Base-by-base conservation (phyloP, 306 rosid genomes). In the Fagus sylvatica region DNA sequence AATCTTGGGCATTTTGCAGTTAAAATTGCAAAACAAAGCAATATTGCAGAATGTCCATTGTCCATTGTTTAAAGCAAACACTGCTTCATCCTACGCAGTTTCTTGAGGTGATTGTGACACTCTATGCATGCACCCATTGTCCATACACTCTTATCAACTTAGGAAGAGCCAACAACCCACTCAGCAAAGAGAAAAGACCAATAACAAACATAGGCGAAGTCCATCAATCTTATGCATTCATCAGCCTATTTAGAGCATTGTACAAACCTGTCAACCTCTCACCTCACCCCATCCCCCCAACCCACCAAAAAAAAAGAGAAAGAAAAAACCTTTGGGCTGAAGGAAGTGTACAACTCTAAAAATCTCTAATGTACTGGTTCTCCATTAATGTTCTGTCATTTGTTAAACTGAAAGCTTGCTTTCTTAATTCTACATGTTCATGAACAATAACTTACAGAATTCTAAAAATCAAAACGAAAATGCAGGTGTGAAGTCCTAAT, bases 391-490 rank as follows among this genome's bases (percentile, higher is more conserved):
- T 2, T 64, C 11, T 54, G 56, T 53, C 71, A 76, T 59, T 19
- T 70, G 51, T 53, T 67, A 32, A 59, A 68, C 12, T 19, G 65
- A 39, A 67, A 66, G n/a, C 48, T 56, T 60, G 69, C n/a, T 74
- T 78, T 67, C 33, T 8, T 8, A 71, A 65, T 7, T 40, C 7
- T 39, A 39, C 56, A 39, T 37, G 66, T 49, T 4, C 1, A 36
- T 32, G 36, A 49, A 54, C 61, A 49, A 78, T 36, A 46, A 57
- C 37, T 33, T 46, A 57, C 28, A 28, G 10, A 33, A 12, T 10
- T 53, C 67, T 40, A 28, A 22, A 57, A 43, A 8, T 70, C 46
- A 57, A 43, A 19, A 33, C 8, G 7, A 34, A 3, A 57, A 78
- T 4, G 5, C 6, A 2, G 11, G 7, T 11, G 28, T 70, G 67